Conservation (phyloP, 192 early-diverging fungal genomes). For the Gamsiella multidivaricata region DNA sequence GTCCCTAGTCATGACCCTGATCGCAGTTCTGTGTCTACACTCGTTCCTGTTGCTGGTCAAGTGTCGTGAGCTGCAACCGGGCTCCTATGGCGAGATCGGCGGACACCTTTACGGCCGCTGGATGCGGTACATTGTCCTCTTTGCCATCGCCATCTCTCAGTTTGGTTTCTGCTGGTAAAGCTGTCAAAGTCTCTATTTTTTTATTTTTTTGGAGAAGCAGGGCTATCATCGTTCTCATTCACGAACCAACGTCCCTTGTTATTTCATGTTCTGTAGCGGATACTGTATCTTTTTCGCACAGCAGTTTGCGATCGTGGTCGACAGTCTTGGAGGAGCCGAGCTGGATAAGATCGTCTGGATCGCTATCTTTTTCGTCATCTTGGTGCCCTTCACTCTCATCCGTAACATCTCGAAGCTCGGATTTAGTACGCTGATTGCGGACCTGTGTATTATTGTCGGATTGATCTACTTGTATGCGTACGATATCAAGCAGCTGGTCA, state of each 20-base stretch:
- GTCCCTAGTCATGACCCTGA: constrained; percentile 64
- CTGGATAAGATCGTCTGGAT: constrained; percentile 70
- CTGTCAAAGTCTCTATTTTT: background rate
- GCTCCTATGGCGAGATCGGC: constrained; percentile 80
- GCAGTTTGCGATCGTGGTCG: constrained; percentile 79
- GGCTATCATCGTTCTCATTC: background rate
- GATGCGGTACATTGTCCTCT: constrained; percentile 73
- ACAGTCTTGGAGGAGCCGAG: constrained; percentile 71
- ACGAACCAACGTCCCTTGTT: background rate
- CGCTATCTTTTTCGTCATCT: constrained; percentile 75
- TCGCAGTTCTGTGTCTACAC: constrained; percentile 71
- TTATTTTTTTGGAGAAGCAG: background rate
- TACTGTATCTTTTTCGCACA: constrained; percentile 90
- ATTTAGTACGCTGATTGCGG: constrained; percentile 80
- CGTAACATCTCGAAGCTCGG: constrained; percentile 87
- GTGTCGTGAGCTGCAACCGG: constrained; percentile 68
- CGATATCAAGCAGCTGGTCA: constrained; percentile 73
- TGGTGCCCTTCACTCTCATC: constrained; percentile 86
- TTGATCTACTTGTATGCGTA: constrained; percentile 79
- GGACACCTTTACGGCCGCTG: constrained; percentile 68
- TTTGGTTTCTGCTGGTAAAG: constrained; percentile 83
- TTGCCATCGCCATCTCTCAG: constrained; percentile 77
- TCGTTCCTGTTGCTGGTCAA: constrained; percentile 74
- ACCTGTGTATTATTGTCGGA: constrained; percentile 88
- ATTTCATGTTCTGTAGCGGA: constrained; percentile 55